Evolutionary conservation across 2,329 filamentous ascomycete genomes (phyloP).

Genomic region (Microcyclosporella mali): DNA sequence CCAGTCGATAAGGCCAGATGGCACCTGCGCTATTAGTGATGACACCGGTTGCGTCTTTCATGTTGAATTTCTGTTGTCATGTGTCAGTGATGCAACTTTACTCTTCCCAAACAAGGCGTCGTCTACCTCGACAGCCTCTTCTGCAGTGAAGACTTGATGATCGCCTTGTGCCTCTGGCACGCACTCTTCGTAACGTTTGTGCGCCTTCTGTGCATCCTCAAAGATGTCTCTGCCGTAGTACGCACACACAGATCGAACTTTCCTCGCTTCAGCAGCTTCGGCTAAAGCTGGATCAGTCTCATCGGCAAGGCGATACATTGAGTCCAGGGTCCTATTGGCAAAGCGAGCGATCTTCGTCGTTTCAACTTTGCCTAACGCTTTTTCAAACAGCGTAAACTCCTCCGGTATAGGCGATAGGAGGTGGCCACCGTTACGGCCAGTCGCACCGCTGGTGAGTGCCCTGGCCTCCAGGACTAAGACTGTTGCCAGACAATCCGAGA

Average conservation of each 20-base stretch:
- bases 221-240: conserved; percentile 11
- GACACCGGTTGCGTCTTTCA: conserved; percentile 14
- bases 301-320: conserved; percentile 9
- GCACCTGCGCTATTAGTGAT: conserved; percentile 18
- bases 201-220: conserved; percentile 8
- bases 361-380: conserved; percentile 10
- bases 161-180: conserved; percentile 12
- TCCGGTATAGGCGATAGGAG: conserved; percentile 15
- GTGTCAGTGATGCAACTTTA: not conserved
- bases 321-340: conserved; percentile 13
- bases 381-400: conserved; percentile 12
- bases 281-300: conserved; percentile 8
- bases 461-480: conserved; percentile 18
- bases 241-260: conserved; percentile 10
- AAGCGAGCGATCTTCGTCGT: conserved; percentile 14
- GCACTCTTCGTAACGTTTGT: conserved; percentile 14
- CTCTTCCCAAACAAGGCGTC: not conserved
- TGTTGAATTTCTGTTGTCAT: conserved; percentile 10
- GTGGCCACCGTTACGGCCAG: conserved; percentile 17
- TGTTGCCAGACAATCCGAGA: conserved; percentile 3
- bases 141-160: conserved; percentile 4
- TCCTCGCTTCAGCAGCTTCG: conserved; percentile 12
- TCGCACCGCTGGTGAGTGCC: conserved; percentile 14
- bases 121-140: conserved; percentile 13
- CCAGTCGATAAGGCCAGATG: conserved; percentile 18